Evolutionary conservation across 2,329 filamentous ascomycete species (phyloP), one percentile per base, ranked within the genome.

Genomic region (Scytalidium sp.): DNA sequence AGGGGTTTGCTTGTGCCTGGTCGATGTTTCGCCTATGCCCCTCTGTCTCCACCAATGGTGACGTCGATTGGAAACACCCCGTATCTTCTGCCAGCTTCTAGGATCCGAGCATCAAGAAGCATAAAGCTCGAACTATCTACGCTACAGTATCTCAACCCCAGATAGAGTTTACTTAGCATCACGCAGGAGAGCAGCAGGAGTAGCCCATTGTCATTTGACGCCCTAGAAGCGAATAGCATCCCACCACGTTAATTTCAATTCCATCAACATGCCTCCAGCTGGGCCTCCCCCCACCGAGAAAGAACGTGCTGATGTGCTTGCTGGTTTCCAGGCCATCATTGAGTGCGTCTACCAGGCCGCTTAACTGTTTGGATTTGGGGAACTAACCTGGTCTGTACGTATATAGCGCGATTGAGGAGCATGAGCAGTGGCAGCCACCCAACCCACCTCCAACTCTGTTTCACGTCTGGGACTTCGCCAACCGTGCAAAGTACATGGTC

Each of bases 381-480:
- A 29, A 11, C 19, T 21, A 43, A 21, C 9, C 11, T 13, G 3
- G 13, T 27, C 21, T 17, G 22, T 11, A 19, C n/a, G n/a, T n/a
- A 36, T 20, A 23, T 22, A 60, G 57, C 44, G 56, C 53, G 39
- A 25, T 62, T 36, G 52, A 51, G 20, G 39, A 45, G 17, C 56
- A 62, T 52, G 52, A 55, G 4, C 43, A 46, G 20, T 59, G 49
- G 52, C 43, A 19, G 8, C 50, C 55, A 22, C 57, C 57, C n/a
- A 56, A 54, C 15, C 60, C 60, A 25, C 59, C 67, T 49, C 56
- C 60, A 17, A 64, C 65, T 15, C 64, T 74, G 39, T 69, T 60
- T 47, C 61, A 70, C 54, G 54, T 71, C 25, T 74, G 68, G 68
- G 70, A 73, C 54, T 75, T 73, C 55, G 67, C 67, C 42, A 66